Conservation (phyloP, 768 basidiomycete genomes). For the Leccinum obscurum region DNA sequence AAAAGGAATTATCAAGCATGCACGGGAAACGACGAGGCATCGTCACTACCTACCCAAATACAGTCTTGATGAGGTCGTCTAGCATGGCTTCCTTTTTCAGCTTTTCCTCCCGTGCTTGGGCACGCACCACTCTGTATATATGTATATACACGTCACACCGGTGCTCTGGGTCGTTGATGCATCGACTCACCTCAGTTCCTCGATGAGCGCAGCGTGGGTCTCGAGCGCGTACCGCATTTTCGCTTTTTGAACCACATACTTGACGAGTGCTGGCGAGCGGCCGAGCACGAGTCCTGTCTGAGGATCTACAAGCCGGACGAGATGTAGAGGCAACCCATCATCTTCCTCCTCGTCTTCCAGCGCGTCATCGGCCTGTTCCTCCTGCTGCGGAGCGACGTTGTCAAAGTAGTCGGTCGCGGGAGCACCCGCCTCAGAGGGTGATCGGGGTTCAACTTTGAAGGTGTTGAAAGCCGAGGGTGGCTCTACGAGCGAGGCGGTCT, state of each 20-base stretch:
- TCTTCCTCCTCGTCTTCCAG: conserved; percentile 35
- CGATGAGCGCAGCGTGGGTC: conserved; percentile 63
- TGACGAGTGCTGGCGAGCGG: conserved; percentile 65
- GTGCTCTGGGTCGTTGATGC: background rate
- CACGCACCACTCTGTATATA: conserved; percentile 39
- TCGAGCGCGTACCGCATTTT: conserved; percentile 69
- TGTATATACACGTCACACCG: background rate
- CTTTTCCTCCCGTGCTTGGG: conserved; percentile 52
- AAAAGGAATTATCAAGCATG: background rate
- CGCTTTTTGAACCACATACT: conserved; percentile 70
- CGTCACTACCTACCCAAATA: conserved; percentile 49
- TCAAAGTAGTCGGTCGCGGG: conserved; percentile 37
- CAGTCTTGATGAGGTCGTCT: conserved; percentile 48
- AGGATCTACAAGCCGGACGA: conserved; percentile 51
- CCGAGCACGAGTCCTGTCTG: conserved; percentile 65
- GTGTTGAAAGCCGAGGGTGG: conserved; percentile 48
- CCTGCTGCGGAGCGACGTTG: conserved; percentile 13
- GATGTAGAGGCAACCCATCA: conserved; percentile 56
- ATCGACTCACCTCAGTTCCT: conserved; percentile 51
- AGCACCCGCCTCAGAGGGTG: conserved; percentile 39
- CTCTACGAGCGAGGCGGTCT: conserved; percentile 20
- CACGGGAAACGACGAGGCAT: background rate
- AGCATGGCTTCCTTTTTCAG: conserved; percentile 63
- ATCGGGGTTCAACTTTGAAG: conserved; percentile 62
- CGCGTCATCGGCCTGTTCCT: conserved; percentile 20